Conservation (phyloP, 192 early-diverging fungal genomes). For the Coemansia sp. region DNA sequence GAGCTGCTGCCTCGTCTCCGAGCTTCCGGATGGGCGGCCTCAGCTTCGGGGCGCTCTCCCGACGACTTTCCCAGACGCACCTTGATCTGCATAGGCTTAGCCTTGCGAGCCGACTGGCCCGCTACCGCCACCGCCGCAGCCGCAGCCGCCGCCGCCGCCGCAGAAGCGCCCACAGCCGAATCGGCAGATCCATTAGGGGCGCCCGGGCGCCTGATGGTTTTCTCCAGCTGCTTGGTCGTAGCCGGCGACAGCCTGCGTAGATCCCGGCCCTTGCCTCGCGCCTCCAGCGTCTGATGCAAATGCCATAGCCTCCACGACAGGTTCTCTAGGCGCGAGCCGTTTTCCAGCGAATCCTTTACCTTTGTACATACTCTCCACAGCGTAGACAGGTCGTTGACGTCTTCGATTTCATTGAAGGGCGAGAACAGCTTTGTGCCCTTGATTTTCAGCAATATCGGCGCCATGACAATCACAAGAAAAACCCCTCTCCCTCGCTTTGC, state of each 20-base stretch:
- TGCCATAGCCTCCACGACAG: slow-evolving; percentile 86
- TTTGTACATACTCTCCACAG: slow-evolving; percentile 83
- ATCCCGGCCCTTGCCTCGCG: slow-evolving; percentile 49
- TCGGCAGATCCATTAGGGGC: too few relatives aligned
- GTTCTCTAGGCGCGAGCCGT: slow-evolving; percentile 78
- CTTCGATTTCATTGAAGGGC: slow-evolving; percentile 67
- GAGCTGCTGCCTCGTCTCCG: background rate
- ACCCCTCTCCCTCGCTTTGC: too few relatives aligned
- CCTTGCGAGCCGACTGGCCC: slow-evolving; percentile 16
- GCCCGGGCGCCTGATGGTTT: slow-evolving; percentile 36
- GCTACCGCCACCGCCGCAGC: too few relatives aligned
- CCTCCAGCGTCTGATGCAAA: slow-evolving; percentile 63
- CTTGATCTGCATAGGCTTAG: slow-evolving; percentile 53
- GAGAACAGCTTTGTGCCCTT: slow-evolving; percentile 73
- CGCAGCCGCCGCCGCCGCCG: too few relatives aligned
- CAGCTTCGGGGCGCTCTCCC: slow-evolving; percentile 10
- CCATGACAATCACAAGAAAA: too few relatives aligned
- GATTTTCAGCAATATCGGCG: slow-evolving; percentile 66
- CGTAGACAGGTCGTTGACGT: slow-evolving; percentile 69
- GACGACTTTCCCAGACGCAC: slow-evolving; percentile 42
- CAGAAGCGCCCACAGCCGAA: too few relatives aligned
- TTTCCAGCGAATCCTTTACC: slow-evolving; percentile 78
- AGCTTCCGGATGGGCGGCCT: background rate
- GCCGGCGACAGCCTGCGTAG: slow-evolving; percentile 56
- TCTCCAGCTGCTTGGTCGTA: slow-evolving; percentile 59